These are phyloP conservation scores for Boeremia exigua DNA, from an alignment of 2,329 filamentous ascomycete species.

Conservation along the genomic window DNA sequence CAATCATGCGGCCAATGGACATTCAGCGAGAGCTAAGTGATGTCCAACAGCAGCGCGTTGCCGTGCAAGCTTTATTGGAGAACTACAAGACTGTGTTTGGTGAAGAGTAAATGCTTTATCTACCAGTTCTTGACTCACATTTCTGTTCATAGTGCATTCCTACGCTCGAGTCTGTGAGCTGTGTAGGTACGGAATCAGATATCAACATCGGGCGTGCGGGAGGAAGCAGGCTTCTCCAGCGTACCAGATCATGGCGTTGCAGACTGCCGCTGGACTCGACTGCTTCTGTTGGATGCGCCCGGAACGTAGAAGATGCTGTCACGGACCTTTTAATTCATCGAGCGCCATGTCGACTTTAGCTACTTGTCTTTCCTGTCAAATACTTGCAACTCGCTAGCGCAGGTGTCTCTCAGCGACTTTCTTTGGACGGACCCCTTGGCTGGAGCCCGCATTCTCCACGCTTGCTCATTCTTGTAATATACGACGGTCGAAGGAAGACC, in stretches of 20 bases:
- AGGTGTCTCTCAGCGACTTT: slow-evolving; percentile 2
- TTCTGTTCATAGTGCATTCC: neutral
- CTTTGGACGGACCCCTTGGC: slow-evolving; percentile 1
- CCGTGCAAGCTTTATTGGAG: slow-evolving; percentile 91
- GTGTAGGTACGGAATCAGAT: slow-evolving; percentile 8
- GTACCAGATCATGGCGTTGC: slow-evolving; percentile 1
- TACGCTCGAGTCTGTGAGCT: slow-evolving; percentile 5
- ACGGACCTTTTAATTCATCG: neutral
- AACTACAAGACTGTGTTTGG: slow-evolving; percentile 82
- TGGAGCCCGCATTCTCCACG: neutral
- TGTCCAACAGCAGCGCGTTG: slow-evolving; percentile 90
- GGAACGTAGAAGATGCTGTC: neutral
- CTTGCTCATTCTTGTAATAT: slow-evolving; percentile 21
- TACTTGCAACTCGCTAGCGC: slow-evolving; percentile 6
- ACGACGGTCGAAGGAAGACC: slow-evolving; percentile 9
- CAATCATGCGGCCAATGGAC: slow-evolving; percentile 90
- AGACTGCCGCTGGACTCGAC: slow-evolving; percentile 4
- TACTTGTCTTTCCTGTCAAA: slow-evolving; percentile 3
- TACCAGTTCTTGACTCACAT: slow-evolving; percentile 2
- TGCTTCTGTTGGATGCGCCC: slow-evolving; percentile 11
- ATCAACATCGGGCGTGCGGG: slow-evolving; percentile 1
- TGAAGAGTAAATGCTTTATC: slow-evolving; percentile 32
- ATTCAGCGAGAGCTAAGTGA: slow-evolving; percentile 95
- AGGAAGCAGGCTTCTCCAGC: neutral
- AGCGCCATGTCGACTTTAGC: neutral